Conservation (phyloP, 2,329 filamentous ascomycete genomes). For the Trichothecium sympodiale region DNA sequence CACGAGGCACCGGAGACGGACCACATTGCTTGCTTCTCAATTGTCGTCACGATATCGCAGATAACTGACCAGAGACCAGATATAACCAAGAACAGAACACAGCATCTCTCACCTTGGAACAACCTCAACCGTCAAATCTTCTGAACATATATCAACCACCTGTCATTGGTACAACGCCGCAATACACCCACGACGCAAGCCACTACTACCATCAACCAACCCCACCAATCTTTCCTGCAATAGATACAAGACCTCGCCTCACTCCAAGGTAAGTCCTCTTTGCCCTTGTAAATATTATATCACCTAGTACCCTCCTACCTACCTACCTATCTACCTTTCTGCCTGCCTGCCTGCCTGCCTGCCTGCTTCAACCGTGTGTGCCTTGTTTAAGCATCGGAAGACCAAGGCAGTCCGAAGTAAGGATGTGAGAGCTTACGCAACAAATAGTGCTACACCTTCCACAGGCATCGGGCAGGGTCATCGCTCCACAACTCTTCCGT, state of each 20-base stretch:
- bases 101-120: slow-evolving; percentile 43
- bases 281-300: too few relatives aligned
- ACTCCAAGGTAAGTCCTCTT: slow-evolving; percentile 40
- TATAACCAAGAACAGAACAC: slow-evolving; percentile 43
- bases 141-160: slow-evolving; percentile 41
- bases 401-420: too few relatives aligned
- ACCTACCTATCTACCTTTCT: too few relatives aligned
- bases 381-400: too few relatives aligned
- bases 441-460: slow-evolving; percentile 34
- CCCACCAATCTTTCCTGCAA: slow-evolving; percentile 32
- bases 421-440: background rate
- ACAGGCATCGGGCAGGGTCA: slow-evolving; percentile 49
- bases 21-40: background rate
- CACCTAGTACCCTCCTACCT: too few relatives aligned
- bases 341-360: too few relatives aligned
- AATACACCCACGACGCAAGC: slow-evolving; percentile 38
- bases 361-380: too few relatives aligned
- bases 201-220: slow-evolving; percentile 34
- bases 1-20: too few relatives aligned
- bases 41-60: background rate
- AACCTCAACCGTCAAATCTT: slow-evolving; percentile 34
- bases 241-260: slow-evolving; percentile 44
- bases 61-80: slow-evolving; percentile 22
- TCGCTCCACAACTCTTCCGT: slow-evolving; percentile 29
- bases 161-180: slow-evolving; percentile 31